These are phyloP conservation scores for Cryptococcus sp. DNA, from an alignment of 1,284 basidiomycete genomes.

Conservation along the genomic window DNA sequence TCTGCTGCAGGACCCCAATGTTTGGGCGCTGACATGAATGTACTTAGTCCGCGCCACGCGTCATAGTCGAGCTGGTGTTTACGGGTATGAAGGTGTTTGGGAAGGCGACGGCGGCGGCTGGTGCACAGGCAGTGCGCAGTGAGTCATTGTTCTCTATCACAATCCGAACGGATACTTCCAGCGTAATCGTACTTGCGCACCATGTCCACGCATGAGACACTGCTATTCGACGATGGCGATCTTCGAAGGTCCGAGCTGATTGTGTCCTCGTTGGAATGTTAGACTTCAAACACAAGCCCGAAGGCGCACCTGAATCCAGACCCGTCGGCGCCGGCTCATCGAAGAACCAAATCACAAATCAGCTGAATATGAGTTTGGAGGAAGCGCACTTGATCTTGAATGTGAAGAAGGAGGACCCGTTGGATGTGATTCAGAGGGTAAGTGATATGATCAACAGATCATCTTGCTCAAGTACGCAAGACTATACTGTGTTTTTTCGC, in stretches of 20 bases:
- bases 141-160: conserved; percentile 47
- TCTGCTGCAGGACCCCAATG: no score
- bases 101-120: conserved; percentile 87
- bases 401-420: conserved; percentile 70
- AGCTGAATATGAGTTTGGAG: conserved; percentile 90
- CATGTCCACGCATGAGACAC: no score
- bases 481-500: conserved; percentile 1
- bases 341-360: conserved; percentile 56
- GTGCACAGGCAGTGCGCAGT: conserved; percentile 91
- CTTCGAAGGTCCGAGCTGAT: no score
- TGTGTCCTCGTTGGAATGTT: neutral
- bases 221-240: no score
- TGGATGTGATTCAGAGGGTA: conserved; percentile 74
- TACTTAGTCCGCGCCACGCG: conserved; percentile 37
- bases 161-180: neutral
- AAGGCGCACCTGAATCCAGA: conserved; percentile 42
- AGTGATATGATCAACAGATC: conserved; percentile 29
- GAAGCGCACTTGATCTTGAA: conserved; percentile 95
- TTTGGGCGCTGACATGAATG: neutral
- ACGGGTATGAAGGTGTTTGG: conserved; percentile 61
- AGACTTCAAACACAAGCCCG: conserved; percentile 81
- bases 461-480: no score
- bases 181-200: no score
- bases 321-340: conserved; percentile 30
- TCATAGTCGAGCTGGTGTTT: conserved; percentile 40